Conservation (phyloP, 805 yeast species). For the Hanseniaspora clermontiae region DNA sequence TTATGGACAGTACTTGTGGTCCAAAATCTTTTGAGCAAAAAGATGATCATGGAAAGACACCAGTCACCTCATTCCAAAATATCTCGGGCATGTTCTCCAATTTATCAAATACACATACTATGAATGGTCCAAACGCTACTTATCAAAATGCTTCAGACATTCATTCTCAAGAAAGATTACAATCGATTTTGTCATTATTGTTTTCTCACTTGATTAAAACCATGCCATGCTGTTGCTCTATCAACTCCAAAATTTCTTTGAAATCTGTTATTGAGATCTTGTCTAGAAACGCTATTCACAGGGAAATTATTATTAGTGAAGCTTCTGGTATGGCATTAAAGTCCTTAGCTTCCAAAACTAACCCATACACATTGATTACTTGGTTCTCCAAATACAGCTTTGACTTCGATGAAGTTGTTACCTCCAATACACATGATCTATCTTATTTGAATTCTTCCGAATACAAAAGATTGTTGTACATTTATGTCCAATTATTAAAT, state of each 20-base stretch:
- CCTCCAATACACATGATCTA: constrained; percentile 40
- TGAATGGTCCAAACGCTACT: constrained; percentile 24
- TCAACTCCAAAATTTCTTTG: constrained; percentile 38
- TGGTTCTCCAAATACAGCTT: constrained; percentile 71
- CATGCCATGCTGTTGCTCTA: constrained; percentile 54
- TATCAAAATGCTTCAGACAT: constrained; percentile 29
- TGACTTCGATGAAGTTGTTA: constrained; percentile 55
- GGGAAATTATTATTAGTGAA: constrained; percentile 44
- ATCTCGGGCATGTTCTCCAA: constrained; percentile 18
- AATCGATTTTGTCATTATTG: constrained; percentile 24
- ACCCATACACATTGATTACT: constrained; percentile 58
- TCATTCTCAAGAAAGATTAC: constrained; percentile 21
- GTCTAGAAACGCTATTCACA: constrained; percentile 63
- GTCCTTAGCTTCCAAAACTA: constrained; percentile 51
- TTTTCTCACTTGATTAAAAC: constrained; percentile 60
- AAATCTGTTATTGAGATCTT: constrained; percentile 61
- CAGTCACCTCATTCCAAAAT: constrained; percentile 28
- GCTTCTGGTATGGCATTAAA: constrained; percentile 56
- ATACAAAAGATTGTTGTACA: constrained; percentile 45
- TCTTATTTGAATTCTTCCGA: constrained; percentile 50
- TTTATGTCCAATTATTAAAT: constrained; percentile 67
- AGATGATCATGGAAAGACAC: constrained; percentile 27
- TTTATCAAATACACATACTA: constrained; percentile 16
- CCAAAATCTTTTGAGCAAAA: constrained; percentile 31
- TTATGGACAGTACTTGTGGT: constrained; percentile 52